Conservation (phyloP, 2,329 filamentous ascomycete species). For the Colletotrichum costaricense region DNA sequence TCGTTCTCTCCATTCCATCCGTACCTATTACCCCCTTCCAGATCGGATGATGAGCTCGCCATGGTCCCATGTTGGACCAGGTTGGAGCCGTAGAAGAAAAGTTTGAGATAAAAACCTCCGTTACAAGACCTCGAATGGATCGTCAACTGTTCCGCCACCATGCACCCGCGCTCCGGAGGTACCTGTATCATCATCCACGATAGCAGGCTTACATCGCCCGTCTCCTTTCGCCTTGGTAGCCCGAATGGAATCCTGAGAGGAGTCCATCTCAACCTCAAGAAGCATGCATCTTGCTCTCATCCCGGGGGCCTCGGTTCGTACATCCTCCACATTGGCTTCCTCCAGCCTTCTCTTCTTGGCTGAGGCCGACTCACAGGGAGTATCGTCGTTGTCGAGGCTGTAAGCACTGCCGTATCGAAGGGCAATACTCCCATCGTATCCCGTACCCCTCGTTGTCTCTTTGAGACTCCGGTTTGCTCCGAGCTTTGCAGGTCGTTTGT, state of each 20-base stretch:
- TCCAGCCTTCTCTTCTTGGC: background rate
- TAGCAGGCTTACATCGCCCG: background rate
- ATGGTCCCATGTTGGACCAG: no score
- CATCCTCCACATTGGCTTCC: background rate
- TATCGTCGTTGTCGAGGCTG: background rate
- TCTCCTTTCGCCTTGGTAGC: background rate
- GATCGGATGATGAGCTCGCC: no score
- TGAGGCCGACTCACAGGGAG: background rate
- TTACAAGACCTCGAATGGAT: background rate
- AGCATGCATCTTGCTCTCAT: background rate
- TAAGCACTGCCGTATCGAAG: background rate
- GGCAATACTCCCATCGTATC: background rate
- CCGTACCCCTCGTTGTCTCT: fast-evolving
- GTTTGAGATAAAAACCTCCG: no score
- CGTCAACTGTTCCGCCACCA: background rate
- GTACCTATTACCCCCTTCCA: no score
- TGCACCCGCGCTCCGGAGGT: background rate
- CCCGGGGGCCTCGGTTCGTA: background rate
- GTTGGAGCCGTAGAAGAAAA: no score
- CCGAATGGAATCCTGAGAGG: background rate
- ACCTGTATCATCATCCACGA: no score
- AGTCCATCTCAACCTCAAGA: background rate
- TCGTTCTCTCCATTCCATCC: no score
- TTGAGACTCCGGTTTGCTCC: no score
- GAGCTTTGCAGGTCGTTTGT: background rate